Evolutionary conservation across 2,329 filamentous ascomycete genomes (phyloP), one percentile per base, ranked within the genome.

Genomic region (Curvularia verruculosa): DNA sequence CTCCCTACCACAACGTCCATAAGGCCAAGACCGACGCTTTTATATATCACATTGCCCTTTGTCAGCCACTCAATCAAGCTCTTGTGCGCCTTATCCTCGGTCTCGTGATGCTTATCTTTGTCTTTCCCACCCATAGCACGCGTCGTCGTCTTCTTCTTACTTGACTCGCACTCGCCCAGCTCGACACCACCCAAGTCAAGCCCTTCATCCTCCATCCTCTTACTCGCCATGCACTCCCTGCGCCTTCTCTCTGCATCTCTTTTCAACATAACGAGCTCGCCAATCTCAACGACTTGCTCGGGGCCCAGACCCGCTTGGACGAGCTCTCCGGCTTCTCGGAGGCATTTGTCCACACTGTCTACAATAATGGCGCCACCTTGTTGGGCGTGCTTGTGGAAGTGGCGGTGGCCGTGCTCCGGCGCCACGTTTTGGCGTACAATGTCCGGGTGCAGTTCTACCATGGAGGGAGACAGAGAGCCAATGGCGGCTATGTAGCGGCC

Each of bases 311-410:
- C 87, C 0, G 91, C 91, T 63, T 91, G 86, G 9, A 96, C 89
- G 46, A 98, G 81, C 79, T 98, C 94, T 0, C 94, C 94, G 0
- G 93, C 90, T 72, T 96, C 91, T 66, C 88, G 87, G 41, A 96
- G 74, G 44, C 89, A 92, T 0, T 90, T 90, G 26, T 91, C 88
- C 0, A 96, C 81, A 9, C 89, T 93, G 70, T 88, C 84, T 2
- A 87, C 85, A 4, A 88, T 78, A 1, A 89, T 76, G 0, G 87
- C 83, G 0, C 86, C 84, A 4, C 86, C 86, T 53, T 85, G 80
- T 23, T 81, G 74, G 15, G 84, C 80, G 55, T 85, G 82, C 76
- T 83, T 89, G 71, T 92, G 89, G 58, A 86, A 86, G 71, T 91
- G 88, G 59, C 83, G 82, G 15, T 65, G 60, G 48, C 79, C 78